Percentiles rank a stretch among this genome's conserved stretches.
Conservation (phyloP, 352 stramenopile species). For the Globisporangium nunn region DNA sequence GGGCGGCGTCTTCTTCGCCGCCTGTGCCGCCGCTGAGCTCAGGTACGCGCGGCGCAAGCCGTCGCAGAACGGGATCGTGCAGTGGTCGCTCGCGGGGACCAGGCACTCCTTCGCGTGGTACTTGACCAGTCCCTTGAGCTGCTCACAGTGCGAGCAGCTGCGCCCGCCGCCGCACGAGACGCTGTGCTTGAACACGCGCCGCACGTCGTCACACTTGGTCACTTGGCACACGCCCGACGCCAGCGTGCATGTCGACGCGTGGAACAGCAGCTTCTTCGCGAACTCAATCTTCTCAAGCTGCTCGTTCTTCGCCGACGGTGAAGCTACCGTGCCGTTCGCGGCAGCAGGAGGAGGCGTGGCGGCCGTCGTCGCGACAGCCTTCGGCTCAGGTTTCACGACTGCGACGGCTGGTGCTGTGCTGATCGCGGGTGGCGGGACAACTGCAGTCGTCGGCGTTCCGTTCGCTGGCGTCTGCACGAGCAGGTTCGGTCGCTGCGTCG, state of each 20-base stretch:
- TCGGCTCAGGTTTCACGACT: conserved; percentile 29
- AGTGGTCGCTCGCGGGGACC: conserved; percentile 55
- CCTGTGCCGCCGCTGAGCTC: conserved; percentile 29
- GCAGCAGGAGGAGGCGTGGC: conserved; percentile 1
- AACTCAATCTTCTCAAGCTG: conserved; percentile 81
- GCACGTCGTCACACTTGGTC: conserved; percentile 85
- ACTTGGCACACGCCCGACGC: conserved; percentile 60
- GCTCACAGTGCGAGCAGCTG: conserved; percentile 71
- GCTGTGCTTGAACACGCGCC: conserved; percentile 83
- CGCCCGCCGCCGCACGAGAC: conserved; percentile 59
- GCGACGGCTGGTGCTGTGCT: conserved; percentile 6
- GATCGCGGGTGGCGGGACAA: not conserved
- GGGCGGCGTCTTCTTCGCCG: conserved; percentile 21
- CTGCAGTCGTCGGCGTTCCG: not conserved
- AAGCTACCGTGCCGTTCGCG: conserved; percentile 9
- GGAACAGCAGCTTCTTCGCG: conserved; percentile 71
- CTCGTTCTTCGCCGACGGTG: conserved; percentile 37
- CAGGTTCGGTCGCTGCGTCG: conserved; percentile 18
- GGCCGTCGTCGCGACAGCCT: not conserved
- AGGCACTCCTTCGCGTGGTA: conserved; percentile 78
- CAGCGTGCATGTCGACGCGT: conserved; percentile 61
- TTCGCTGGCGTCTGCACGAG: conserved; percentile 10
- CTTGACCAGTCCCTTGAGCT: conserved; percentile 78
- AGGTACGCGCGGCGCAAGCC: conserved; percentile 51
- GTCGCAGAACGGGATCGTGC: conserved; percentile 81